phyloP scores from a whole-genome alignment of 441 rosid genomes.

The Brassica hybrid region DNA sequence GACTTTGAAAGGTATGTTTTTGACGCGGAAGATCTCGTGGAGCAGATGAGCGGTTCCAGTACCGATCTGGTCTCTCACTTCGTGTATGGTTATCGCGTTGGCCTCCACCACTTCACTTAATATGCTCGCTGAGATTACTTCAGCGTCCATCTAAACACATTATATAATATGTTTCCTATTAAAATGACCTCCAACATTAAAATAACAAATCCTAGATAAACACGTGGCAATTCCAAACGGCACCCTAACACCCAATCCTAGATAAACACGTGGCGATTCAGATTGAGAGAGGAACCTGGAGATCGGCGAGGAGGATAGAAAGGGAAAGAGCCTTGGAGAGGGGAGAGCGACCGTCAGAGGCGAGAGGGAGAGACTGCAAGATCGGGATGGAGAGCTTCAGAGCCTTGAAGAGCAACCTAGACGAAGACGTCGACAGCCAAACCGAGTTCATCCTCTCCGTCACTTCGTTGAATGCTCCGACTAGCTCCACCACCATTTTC shows the following conservation, averaged over 20 bases:
- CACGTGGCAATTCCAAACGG: not conserved
- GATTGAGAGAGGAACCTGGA: conserved; percentile 58
- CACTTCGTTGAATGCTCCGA: conserved; percentile 88
- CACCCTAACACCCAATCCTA: not conserved
- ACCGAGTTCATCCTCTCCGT: conserved; percentile 86
- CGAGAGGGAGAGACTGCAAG: conserved; percentile 65
- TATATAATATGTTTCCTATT: no score
- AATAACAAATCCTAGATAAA: no score
- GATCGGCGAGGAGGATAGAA: conserved; percentile 84
- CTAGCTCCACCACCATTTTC: conserved; percentile 98
- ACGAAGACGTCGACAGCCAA: conserved; percentile 82
- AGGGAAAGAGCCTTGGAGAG: conserved; percentile 86
- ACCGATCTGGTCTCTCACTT: conserved; percentile 77
- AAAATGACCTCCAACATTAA: no score
- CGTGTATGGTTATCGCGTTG: conserved; percentile 62
- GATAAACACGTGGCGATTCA: not conserved
- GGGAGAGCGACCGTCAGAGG: conserved; percentile 74
- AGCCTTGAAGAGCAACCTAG: conserved; percentile 75
- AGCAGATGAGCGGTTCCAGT: conserved; percentile 84
- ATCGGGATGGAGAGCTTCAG: conserved; percentile 90
- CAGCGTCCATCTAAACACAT: conserved; percentile 70
- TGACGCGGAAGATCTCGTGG: conserved; percentile 83
- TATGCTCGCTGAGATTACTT: conserved; percentile 91
- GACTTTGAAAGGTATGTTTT: conserved; percentile 66
- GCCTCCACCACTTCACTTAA: conserved; percentile 72